Evolutionary conservation across 805 yeast genomes (phyloP).

Genomic region (Myxozyma vanderwaltii): DNA sequence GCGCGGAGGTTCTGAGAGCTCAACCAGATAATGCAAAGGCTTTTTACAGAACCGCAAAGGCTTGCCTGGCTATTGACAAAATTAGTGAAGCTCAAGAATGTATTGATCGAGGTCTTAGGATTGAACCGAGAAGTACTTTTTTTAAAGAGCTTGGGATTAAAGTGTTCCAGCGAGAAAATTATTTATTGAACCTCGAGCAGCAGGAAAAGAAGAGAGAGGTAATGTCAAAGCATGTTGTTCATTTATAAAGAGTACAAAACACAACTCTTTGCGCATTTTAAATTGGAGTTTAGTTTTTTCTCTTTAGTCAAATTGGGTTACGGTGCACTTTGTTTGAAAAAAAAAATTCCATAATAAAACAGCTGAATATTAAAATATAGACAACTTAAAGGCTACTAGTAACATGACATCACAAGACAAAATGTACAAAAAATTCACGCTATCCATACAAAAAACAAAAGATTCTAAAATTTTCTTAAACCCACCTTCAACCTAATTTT

Average conservation of each 20-base stretch:
- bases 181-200: conserved; percentile 39
- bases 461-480: neutral
- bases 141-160: conserved; percentile 51
- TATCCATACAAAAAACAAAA: no score
- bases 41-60: conserved; percentile 78
- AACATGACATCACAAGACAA: no score
- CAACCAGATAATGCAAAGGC: conserved; percentile 82
- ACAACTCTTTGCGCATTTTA: neutral
- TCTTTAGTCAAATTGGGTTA: neutral
- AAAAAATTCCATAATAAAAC: no score
- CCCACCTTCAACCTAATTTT: neutral
- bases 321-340: no score
- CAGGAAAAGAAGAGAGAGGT: conserved; percentile 45
- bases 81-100: conserved; percentile 73
- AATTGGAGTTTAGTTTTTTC: neutral
- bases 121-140: conserved; percentile 63
- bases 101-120: conserved; percentile 60
- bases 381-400: no score
- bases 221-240: conserved; percentile 37
- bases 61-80: conserved; percentile 67
- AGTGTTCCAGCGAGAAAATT: conserved; percentile 47
- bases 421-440: no score
- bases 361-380: no score
- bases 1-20: conserved; percentile 64
- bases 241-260: neutral